phyloP scores from a whole-genome alignment of 1,139 yeast genomes.

The Arxiozyma bovina region DNA sequence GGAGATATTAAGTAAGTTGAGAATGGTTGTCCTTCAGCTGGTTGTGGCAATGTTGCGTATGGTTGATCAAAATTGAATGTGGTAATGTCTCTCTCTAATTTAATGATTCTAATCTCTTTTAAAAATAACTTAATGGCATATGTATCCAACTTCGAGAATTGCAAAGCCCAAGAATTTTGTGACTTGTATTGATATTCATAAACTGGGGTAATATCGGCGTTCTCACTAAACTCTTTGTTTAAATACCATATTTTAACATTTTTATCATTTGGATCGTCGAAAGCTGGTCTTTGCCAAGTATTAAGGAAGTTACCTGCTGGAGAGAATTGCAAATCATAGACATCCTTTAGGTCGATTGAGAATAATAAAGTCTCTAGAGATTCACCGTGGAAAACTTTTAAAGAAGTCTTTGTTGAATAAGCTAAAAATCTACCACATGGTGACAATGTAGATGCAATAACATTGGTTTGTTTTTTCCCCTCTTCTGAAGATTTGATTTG shows the following conservation, averaged over 20 bases:
- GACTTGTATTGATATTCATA: conserved; percentile 70
- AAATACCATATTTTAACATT: conserved; percentile 72
- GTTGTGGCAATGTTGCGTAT: conserved; percentile 45
- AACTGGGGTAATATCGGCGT: conserved; percentile 35
- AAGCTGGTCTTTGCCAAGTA: conserved; percentile 87
- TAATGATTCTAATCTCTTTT: conserved; percentile 37
- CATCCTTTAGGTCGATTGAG: conserved; percentile 47
- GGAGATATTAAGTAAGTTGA: conserved; percentile 64
- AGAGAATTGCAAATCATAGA: conserved; percentile 76
- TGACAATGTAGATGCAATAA: conserved; percentile 38
- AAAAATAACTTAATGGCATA: conserved; percentile 25
- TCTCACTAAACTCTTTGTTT: conserved; percentile 21
- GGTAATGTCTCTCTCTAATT: conserved; percentile 36
- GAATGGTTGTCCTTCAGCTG: conserved; percentile 46
- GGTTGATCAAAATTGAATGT: conserved; percentile 47
- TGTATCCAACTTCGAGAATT: conserved; percentile 30
- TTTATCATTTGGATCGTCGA: conserved; percentile 51
- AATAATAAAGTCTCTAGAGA: conserved; percentile 38
- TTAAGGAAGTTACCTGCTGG: conserved; percentile 80
- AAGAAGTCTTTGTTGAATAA: conserved; percentile 46
- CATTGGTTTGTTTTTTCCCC: conserved; percentile 37
- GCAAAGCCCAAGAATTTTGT: conserved; percentile 68
- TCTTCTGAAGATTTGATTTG: conserved; percentile 10
- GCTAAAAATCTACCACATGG: conserved; percentile 49
- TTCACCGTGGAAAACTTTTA: conserved; percentile 52